Base-by-base conservation (phyloP, 768 basidiomycete genomes). In the Tricholoma hemisulphureum region DNA sequence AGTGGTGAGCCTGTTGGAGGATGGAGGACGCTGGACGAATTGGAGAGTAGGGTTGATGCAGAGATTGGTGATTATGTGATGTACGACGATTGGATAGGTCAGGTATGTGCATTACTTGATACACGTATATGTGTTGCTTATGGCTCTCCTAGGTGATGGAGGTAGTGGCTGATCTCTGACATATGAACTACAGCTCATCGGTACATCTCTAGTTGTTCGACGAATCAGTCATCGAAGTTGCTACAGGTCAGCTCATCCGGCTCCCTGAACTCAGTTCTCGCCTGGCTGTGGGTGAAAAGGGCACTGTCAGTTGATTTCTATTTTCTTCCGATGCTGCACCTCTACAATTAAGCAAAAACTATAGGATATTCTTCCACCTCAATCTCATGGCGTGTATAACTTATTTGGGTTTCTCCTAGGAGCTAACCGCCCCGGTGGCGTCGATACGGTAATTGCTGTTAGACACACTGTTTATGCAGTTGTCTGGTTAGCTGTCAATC, bases 401-500 rank as follows among this genome's bases (percentile, higher is more conserved):
- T 61, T 82, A n/a, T 77, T 82, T 51, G 78, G 68, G 50, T 73
- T 74, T 61, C 74, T 83, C 45, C 71, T 79, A 51, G 77, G 80
- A 21, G 71, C 77, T 56, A 75, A 72, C 60, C 70, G 75, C 49
- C 73, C 78, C 13, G 76, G 76, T 35, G 67, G 65, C 13, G 71
- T 74, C 13, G 89, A 90, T 58, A 86, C 84, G 1, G 87, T 93
- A 26, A 75, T 94, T 32, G 80, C 82, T 21, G 81, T 93, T 24
- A 84, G 81, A 60, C 92, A 91, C 57, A 89, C 84, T 14, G 87
- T 89, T 37, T 82, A 93, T 59, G 91, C 89, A 13, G 75, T 96
- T 46, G 82, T 86, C 49, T 96, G 94, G 94, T 77, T 94, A 4
- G 94, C 92, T 18, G 75, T 96, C 53, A 94, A 93, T 60, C 94